phyloP scores from a whole-genome alignment of 441 rosid species.

The Omphalea diandra region DNA sequence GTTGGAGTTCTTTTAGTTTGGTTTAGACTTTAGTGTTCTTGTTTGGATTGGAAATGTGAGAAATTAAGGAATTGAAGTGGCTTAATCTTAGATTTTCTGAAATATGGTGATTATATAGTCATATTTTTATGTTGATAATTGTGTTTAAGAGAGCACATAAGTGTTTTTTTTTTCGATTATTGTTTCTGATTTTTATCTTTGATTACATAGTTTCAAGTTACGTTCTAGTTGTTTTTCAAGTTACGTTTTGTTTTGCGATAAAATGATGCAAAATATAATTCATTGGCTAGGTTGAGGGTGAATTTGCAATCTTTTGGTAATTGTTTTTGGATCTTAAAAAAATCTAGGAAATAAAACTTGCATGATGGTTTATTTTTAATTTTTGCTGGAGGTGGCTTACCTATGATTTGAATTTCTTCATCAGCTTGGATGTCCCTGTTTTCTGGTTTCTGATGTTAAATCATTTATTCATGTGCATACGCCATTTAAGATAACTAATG shows the following conservation, averaged over 20 bases:
- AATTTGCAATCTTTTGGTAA: not conserved
- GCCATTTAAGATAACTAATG: too few species aligned
- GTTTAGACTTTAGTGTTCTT: too few species aligned
- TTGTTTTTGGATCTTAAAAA: not conserved
- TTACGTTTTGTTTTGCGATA: not conserved
- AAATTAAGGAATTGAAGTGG: too few species aligned
- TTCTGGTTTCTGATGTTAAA: not conserved
- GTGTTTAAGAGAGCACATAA: too few species aligned
- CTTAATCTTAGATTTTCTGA: too few species aligned
- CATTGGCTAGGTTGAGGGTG: not conserved
- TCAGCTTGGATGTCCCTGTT: not conserved
- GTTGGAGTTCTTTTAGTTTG: not conserved
- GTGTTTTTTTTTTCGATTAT: too few species aligned
- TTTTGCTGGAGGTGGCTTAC: not conserved
- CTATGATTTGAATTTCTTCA: slow-evolving; percentile 5
- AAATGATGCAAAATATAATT: not conserved
- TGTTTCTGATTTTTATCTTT: too few species aligned
- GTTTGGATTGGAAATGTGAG: too few species aligned
- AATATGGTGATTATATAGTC: too few species aligned
- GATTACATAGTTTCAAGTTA: too few species aligned
- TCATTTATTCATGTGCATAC: not conserved
- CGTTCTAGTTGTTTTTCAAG: too few species aligned
- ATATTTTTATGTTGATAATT: too few species aligned
- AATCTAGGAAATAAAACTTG: not conserved
- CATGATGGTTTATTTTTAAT: not conserved